phyloP scores from a whole-genome alignment of 1,284 basidiomycete genomes.

The Apiotrichum brassicae region DNA sequence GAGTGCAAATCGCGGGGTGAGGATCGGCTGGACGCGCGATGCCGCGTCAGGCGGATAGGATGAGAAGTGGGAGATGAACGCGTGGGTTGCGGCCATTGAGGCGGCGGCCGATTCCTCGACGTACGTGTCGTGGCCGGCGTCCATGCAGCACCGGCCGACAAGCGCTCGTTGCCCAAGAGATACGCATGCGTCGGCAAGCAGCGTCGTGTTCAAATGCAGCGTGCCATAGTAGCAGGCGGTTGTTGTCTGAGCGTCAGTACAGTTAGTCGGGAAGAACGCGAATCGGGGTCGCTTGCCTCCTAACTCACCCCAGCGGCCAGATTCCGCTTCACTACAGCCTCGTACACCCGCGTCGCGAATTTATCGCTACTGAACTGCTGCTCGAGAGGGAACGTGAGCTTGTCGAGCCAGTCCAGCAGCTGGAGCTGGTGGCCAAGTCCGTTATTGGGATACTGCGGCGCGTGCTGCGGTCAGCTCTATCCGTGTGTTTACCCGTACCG shows the following conservation, averaged over 20 bases:
- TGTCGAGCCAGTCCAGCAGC: constrained; percentile 83
- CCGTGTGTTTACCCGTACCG: constrained; percentile 52
- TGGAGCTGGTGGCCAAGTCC: constrained; percentile 59
- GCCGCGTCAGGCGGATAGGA: constrained; percentile 38
- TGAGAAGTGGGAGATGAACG: constrained; percentile 62
- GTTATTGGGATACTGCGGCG: constrained; percentile 77
- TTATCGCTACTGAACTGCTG: constrained; percentile 63
- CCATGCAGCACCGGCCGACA: constrained; percentile 91
- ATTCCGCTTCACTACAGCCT: constrained; percentile 64
- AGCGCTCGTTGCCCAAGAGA: constrained; percentile 74
- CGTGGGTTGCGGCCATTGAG: constrained; percentile 58
- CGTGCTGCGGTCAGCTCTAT: constrained; percentile 57
- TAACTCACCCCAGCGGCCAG: constrained; percentile 67
- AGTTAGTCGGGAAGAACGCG: neutral
- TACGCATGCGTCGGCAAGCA: constrained; percentile 72
- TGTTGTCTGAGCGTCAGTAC: constrained; percentile 60
- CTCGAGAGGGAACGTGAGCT: constrained; percentile 87
- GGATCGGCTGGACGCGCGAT: constrained; percentile 71
- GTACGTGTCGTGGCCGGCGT: constrained; percentile 65
- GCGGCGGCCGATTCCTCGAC: constrained; percentile 58
- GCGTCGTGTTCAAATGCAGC: constrained; percentile 73
- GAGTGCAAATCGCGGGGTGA: constrained; percentile 94
- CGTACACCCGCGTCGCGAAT: constrained; percentile 68
- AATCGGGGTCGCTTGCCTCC: neutral
- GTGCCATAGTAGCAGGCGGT: constrained; percentile 90